Base-by-base conservation (phyloP, 192 early-diverging fungal genomes). In the Jimgerdemannia lactiflua region DNA sequence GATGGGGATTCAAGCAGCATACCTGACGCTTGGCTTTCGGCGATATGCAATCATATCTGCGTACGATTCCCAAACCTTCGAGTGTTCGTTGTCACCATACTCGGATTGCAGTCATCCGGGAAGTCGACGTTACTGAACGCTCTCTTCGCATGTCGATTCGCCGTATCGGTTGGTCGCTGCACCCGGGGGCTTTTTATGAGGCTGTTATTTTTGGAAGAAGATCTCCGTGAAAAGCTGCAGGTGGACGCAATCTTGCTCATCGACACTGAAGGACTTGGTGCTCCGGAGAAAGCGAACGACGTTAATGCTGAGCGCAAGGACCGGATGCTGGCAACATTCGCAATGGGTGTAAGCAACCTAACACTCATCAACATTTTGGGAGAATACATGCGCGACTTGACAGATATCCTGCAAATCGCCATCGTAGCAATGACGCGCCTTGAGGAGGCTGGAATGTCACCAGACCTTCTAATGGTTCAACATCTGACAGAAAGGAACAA, bases 361-460 rank as follows among this genome's bases (percentile, higher is more conserved):
- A 75, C 74, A 63, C 42, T 75, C 18, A 29, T 75, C 19, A 75
- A 75, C 42, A 67, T 75, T 9, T 69, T 75, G 10, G 74, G 74
- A 67, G 74, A 75, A 70, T 69, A 39, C 14, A 70, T 39, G 68
- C 44, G 74, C 42, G 74, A 75, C 18, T 68, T 75, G 64, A 75
- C 74, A 9, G 67, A 75, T 17, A 74, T 75, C 14, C 69, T 75
- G 41, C 74, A 75, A 29, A 75, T 75, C 29, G 74, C 67, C 9
- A 75, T 75, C n/a, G 74, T 75, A 70, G 65, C 67, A 29, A 75
- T 75, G 67, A 67, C 74, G 65, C 74, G 67, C 64, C 74, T 75
- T 68, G 74, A 75, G 69, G 19, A 75, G 43, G 74, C 68, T 41
- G 67, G 42, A 29, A 75, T 75, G 29, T 67, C 74, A 9, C 74